These are phyloP conservation scores for Phytophthora kernoviae DNA, from an alignment of 352 stramenopile species.

Conservation along the genomic window DNA sequence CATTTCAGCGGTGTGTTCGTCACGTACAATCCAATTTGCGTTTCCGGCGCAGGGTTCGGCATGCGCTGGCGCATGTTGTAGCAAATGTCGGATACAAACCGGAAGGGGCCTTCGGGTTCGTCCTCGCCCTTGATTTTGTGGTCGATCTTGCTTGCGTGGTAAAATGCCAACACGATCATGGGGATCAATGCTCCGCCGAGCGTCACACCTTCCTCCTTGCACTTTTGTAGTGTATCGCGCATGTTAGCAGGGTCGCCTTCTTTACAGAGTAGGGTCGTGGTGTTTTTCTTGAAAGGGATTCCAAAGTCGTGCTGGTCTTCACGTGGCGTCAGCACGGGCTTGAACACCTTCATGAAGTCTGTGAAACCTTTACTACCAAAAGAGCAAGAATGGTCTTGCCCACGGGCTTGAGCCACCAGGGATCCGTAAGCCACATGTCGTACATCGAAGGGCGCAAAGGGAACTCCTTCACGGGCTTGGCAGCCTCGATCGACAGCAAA, in stretches of 20 bases:
- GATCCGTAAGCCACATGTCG: constrained; percentile 39
- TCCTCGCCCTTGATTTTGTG: constrained; percentile 25
- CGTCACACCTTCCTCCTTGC: constrained; percentile 46
- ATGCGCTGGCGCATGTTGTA: constrained; percentile 57
- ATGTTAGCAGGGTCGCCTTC: constrained; percentile 46
- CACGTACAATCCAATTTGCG: constrained; percentile 58
- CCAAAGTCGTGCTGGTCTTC: constrained; percentile 56
- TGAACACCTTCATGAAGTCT: constrained; percentile 57
- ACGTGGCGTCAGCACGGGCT: constrained; percentile 37
- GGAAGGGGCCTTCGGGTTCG: constrained; percentile 28
- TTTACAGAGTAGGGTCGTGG: constrained; percentile 45
- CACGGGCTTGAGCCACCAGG: constrained; percentile 46
- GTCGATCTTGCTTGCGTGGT: constrained; percentile 48
- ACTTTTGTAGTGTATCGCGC: constrained; percentile 40
- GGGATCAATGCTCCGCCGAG: constrained; percentile 52
- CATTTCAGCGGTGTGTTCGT: constrained; percentile 47
- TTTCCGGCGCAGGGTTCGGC: constrained; percentile 18
- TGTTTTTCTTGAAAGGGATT: constrained; percentile 41
- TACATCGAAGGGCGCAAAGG: constrained; percentile 51
- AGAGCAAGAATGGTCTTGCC: constrained; percentile 35
- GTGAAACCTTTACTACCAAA: constrained; percentile 32
- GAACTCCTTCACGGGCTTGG: constrained; percentile 29
- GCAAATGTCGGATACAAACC: constrained; percentile 49
- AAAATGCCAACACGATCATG: constrained; percentile 51
- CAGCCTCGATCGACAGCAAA: constrained; percentile 34